Evolutionary conservation across 1,139 yeast species (phyloP).

Genomic region (Pichia sp.): DNA sequence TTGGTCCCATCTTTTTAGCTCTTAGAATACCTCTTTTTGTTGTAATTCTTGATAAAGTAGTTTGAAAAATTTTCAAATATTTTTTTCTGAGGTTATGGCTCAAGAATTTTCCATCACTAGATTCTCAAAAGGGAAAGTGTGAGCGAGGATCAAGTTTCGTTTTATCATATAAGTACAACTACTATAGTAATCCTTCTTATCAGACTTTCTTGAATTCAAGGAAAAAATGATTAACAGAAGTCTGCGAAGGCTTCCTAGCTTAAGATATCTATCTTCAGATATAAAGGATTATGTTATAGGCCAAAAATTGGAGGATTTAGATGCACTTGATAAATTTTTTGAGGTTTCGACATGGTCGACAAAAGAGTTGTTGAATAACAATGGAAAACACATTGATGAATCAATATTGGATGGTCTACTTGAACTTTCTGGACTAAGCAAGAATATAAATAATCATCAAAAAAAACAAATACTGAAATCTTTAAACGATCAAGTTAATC

Average conservation of each 20-base stretch:
- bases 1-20: constrained; percentile 39
- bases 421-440: constrained; percentile 26
- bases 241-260: too few relatives aligned
- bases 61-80: constrained; percentile 2
- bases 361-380: constrained; percentile 10
- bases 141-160: too few relatives aligned
- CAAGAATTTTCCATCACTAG: background rate
- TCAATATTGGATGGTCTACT: constrained; percentile 18
- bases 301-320: background rate
- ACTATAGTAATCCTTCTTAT: too few relatives aligned
- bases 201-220: too few relatives aligned
- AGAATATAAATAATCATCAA: constrained; percentile 12
- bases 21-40: background rate
- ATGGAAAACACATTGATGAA: constrained; percentile 9
- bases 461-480: constrained; percentile 13
- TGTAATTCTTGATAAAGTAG: constrained; percentile 2
- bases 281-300: too few relatives aligned
- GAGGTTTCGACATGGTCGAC: constrained; percentile 19
- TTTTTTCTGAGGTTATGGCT: background rate
- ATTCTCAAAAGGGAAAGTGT: background rate
- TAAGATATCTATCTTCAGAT: too few relatives aligned
- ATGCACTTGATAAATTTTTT: constrained; percentile 7
- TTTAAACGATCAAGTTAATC: constrained; percentile 23
- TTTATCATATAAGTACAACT: too few relatives aligned
- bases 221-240: too few relatives aligned